Base-by-base conservation (phyloP, 2,329 filamentous ascomycete genomes). In the Amauroascus niger region DNA sequence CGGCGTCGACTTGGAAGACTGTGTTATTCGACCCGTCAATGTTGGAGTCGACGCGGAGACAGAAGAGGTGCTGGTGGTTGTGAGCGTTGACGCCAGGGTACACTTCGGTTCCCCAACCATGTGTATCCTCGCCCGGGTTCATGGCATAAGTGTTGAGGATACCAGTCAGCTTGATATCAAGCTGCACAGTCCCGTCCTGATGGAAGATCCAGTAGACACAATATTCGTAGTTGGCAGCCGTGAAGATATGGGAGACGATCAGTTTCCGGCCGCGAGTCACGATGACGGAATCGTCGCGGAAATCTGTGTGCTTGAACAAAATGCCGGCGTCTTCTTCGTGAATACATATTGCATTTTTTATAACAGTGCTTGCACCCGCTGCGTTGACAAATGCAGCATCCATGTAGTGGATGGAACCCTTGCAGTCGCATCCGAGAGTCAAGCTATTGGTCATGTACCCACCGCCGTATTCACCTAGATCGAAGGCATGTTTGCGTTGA, bases 21-120 rank as follows among this genome's bases (percentile, higher is more conserved):
- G 88, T 90, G 68, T 96, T 96, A 58, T 83, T 78, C 0, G 84
- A 80, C 0, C 90, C 90, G 65, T 95, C 90, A 53, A 96, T 80
- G 64, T 91, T 93, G 30, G 89, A 81, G 66, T 96, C 87, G 41
- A 95, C 75, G 40, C 90, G 87, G 41, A 96, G 74, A 66, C 88
- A 95, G 79, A 96, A 96, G 30, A 96, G 78, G 69, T 96, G 90
- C 70, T 96, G 89, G 69, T 96, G 90, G 73, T 95, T 95, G 73
- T 95, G 90, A 0, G 90, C 90, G 64, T 95, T 95, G 64, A 95
- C 88, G 39, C 87, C 84, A 0, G 88, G 87, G 64, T 91, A 93
- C 7, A 96, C 90, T 68, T 95, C 84, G 0, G 89, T 95, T 54
- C 90, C 90, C 87, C 88, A 95, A 56, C 87, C 88, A 28, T 86